Conservation (phyloP, 169 alveolate species). For the Plasmodium knowlesi region DNA sequence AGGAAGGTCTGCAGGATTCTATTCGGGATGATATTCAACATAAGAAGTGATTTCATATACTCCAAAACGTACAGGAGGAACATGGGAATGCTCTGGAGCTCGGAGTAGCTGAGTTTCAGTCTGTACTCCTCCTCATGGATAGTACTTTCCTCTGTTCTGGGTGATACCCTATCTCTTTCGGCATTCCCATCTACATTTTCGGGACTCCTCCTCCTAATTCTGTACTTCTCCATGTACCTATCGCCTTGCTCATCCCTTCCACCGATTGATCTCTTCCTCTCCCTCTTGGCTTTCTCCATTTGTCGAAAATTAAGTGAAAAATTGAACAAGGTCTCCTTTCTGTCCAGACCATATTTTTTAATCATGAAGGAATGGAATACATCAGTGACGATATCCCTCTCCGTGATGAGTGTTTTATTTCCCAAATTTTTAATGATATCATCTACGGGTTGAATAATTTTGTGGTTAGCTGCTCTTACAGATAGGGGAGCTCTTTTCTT, state of each 20-base stretch:
- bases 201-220: slow-evolving; percentile 11
- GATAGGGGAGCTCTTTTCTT: background rate
- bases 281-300: slow-evolving; percentile 16
- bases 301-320: slow-evolving; percentile 43
- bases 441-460: slow-evolving; percentile 44
- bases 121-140: background rate
- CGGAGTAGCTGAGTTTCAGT: slow-evolving; percentile 6
- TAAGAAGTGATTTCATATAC: slow-evolving; percentile 57
- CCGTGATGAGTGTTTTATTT: slow-evolving; percentile 50
- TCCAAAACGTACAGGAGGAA: slow-evolving; percentile 57
- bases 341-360: slow-evolving; percentile 28
- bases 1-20: slow-evolving; percentile 61
- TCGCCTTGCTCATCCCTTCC: background rate
- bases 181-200: too few relatives aligned
- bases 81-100: slow-evolving; percentile 21
- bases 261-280: background rate
- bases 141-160: background rate
- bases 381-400: slow-evolving; percentile 55
- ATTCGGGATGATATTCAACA: slow-evolving; percentile 52
- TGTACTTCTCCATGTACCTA: slow-evolving; percentile 40
- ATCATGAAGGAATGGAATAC: slow-evolving; percentile 53
- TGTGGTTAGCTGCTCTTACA: slow-evolving; percentile 1
- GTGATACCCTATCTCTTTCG: too few relatives aligned
- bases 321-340: slow-evolving; percentile 59
- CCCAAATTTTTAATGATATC: slow-evolving; percentile 21